Conservation (phyloP, 768 basidiomycete species). For the Hortiboletus campestris region DNA sequence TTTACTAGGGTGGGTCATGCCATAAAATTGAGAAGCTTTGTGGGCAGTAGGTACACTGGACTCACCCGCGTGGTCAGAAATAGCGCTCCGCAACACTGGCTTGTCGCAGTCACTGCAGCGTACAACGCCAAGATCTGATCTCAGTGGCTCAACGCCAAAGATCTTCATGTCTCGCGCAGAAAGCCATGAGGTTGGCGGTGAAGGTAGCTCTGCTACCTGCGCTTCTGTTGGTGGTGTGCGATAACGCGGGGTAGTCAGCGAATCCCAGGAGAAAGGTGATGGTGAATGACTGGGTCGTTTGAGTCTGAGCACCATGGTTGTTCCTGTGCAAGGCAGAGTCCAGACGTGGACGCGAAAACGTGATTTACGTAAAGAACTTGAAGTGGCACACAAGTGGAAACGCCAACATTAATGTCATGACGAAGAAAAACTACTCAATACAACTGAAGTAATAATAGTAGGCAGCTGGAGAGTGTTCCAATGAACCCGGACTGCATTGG, state of each 20-base stretch:
- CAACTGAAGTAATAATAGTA: neutral
- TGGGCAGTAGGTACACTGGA: slow-evolving; percentile 3
- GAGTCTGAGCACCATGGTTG: slow-evolving; percentile 42
- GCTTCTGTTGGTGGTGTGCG: slow-evolving; percentile 33
- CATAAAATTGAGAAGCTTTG: slow-evolving; percentile 3
- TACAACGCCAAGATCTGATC: slow-evolving; percentile 62
- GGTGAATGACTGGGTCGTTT: slow-evolving; percentile 43
- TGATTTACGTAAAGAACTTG: slow-evolving; percentile 20
- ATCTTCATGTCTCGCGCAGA: slow-evolving; percentile 85
- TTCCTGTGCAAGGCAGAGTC: neutral
- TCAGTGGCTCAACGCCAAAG: slow-evolving; percentile 76
- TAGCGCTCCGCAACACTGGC: slow-evolving; percentile 72
- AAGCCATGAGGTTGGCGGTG: slow-evolving; percentile 84
- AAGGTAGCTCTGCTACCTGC: slow-evolving; percentile 46
- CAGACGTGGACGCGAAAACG: neutral
- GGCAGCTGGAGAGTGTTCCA: neutral
- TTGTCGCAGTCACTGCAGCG: slow-evolving; percentile 82
- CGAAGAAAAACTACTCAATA: neutral
- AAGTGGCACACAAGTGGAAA: too few species aligned
- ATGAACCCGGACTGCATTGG: neutral
- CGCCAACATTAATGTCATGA: too few species aligned
- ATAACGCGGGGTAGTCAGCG: slow-evolving; percentile 31
- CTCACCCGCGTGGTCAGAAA: slow-evolving; percentile 75
- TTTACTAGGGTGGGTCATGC: slow-evolving; percentile 41
- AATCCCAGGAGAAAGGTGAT: slow-evolving; percentile 66